A percentile compares a stretch with the other conserved stretches of the same genome.
These are phyloP conservation scores for Pseudevernia furfuracea DNA, from an alignment of 495 filamentous ascomycete genomes.

Conservation along the genomic window DNA sequence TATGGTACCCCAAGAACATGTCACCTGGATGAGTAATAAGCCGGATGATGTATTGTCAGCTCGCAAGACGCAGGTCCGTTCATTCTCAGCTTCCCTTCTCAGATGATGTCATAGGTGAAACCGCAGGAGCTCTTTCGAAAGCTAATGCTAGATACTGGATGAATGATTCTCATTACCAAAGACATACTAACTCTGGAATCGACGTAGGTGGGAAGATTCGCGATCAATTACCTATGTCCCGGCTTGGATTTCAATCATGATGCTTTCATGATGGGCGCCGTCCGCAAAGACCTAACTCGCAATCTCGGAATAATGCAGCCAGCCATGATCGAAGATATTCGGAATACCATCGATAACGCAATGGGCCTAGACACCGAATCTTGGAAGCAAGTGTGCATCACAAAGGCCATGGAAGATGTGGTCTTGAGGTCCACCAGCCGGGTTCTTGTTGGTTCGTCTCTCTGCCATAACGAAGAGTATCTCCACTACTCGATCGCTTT, in stretches of 20 bases:
- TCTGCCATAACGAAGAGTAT: slow-evolving; percentile 9
- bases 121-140: background rate
- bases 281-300: slow-evolving; percentile 14
- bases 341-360: background rate
- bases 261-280: slow-evolving; percentile 6
- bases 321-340: slow-evolving; percentile 6
- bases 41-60: slow-evolving; percentile 3
- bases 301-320: slow-evolving; percentile 15
- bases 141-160: background rate
- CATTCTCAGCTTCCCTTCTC: background rate
- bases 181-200: background rate
- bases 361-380: slow-evolving; percentile 1
- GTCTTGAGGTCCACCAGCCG: slow-evolving; percentile 13
- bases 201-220: background rate
- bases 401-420: slow-evolving; percentile 5
- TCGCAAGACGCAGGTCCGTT: background rate
- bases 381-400: slow-evolving; percentile 1
- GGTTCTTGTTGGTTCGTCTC: slow-evolving; percentile 10
- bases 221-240: background rate
- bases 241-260: slow-evolving; percentile 3
- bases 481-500: slow-evolving; percentile 2
- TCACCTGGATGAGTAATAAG: slow-evolving; percentile 3
- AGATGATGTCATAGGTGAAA: background rate
- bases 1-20: slow-evolving; percentile 12
- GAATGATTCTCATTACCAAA: background rate